Evolutionary conservation across 495 filamentous ascomycete species (phyloP), one percentile per base, ranked within the genome.

Genomic region (Tuber borchii): DNA sequence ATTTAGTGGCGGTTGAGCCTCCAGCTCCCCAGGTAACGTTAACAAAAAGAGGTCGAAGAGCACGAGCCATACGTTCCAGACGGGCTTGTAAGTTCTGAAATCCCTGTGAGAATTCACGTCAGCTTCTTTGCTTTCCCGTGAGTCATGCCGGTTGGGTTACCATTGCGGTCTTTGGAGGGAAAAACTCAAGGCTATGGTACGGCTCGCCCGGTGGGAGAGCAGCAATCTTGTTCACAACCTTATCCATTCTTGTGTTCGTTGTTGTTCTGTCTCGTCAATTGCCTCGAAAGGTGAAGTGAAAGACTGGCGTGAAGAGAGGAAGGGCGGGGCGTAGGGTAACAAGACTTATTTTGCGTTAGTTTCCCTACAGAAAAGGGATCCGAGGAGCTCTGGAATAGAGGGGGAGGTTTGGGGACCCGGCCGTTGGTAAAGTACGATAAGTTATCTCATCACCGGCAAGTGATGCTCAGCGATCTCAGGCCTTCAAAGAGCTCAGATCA

Each of bases 131-230:
- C 56, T 14, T n/a, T 8, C 56, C 26, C 14, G 56, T n/a, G 56
- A 34, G 56, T 34, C 26, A 34, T 34, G 56, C 17, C 14, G 2
- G 69, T 26, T 16, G 69, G 76, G 76, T 26, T 73, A 91, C 94
- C 91, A 95, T 96, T 74, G 89, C 86, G 37, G 95, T 99, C 85
- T 97, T 98, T 72, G 96, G 96, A 73, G 95, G 95, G 85, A 99
- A 98, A 89, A 99, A 99, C 86, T 99, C 96, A 79, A 98, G 91
- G 45, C 96, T 98, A 86, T 97, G 95, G 87, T 95, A 99, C 81
- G 89, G 90, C 72, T 88, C 88, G 84, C 91, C 89, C 51, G 90
- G 88, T 83, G 93, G 92, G 85, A 99, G 85, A 77, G 93, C 93
- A 84, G 92, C 92, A 82, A 98, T 94, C 88, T 98, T 98, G 87